These are phyloP conservation scores for Elsinoe necatrix DNA, from an alignment of 2,329 filamentous ascomycete genomes.

Conservation along the genomic window DNA sequence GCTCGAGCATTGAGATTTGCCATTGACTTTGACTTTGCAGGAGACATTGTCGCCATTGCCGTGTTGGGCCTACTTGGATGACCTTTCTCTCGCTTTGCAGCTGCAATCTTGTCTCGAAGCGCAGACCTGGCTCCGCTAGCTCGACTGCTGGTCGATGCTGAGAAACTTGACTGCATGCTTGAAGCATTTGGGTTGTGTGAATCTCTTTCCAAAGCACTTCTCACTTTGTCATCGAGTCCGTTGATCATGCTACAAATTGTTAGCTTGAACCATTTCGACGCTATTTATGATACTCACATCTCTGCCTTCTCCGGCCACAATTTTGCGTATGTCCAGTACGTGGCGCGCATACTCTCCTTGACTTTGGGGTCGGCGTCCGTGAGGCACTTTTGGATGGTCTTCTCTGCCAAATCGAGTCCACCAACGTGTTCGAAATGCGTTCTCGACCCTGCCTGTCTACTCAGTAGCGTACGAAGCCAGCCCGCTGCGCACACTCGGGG, in stretches of 20 bases:
- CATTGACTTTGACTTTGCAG: slow-evolving; percentile 32
- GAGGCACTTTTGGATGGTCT: slow-evolving; percentile 83
- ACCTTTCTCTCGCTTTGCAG: slow-evolving; percentile 55
- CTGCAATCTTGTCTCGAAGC: slow-evolving; percentile 73
- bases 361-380: slow-evolving; percentile 83
- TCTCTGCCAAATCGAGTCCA: slow-evolving; percentile 74
- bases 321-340: slow-evolving; percentile 74
- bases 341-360: slow-evolving; percentile 72
- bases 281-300: slow-evolving; percentile 43
- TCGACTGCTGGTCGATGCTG: slow-evolving; percentile 21
- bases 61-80: slow-evolving; percentile 49
- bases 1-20: slow-evolving; percentile 16
- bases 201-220: slow-evolving; percentile 73
- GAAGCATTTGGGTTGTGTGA: slow-evolving; percentile 66
- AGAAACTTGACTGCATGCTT: slow-evolving; percentile 40
- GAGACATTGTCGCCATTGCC: slow-evolving; percentile 46
- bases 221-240: slow-evolving; percentile 67
- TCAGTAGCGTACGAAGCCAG: slow-evolving; percentile 78
- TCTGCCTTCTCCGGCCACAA: slow-evolving; percentile 74
- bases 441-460: slow-evolving; percentile 70
- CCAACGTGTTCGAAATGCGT: slow-evolving; percentile 74
- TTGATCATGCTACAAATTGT: slow-evolving; percentile 58
- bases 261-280: slow-evolving; percentile 18
- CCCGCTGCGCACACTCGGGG: slow-evolving; percentile 67
- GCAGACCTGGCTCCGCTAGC: slow-evolving; percentile 44